phyloP scores from a whole-genome alignment of 2,329 filamentous ascomycete species.

The Claviceps sp. region DNA sequence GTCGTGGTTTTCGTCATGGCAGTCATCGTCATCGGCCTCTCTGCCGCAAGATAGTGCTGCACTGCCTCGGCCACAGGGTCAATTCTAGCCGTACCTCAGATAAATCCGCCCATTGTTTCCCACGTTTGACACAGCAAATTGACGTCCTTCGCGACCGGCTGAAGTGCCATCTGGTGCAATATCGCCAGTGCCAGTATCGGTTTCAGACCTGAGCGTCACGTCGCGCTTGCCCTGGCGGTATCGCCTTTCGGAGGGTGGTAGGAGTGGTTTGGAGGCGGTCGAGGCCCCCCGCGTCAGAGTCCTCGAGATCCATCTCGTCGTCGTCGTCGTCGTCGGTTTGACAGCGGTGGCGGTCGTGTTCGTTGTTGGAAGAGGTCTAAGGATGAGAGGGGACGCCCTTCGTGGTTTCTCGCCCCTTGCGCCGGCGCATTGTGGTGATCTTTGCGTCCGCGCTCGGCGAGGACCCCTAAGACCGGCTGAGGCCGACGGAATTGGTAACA shows the following conservation, averaged over 20 bases:
- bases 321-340: constrained; percentile 4
- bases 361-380: not conserved
- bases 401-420: constrained; percentile 4
- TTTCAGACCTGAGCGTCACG: constrained; percentile 32
- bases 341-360: constrained; percentile 6
- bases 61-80: not conserved
- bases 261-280: constrained; percentile 22
- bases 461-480: not conserved
- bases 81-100: constrained; percentile 45
- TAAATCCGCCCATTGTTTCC: constrained; percentile 76
- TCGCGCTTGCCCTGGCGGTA: constrained; percentile 26
- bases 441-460: constrained; percentile 2
- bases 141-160: constrained; percentile 50
- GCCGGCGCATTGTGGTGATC: constrained; percentile 2
- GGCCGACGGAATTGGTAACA: constrained; percentile 4
- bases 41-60: not conserved
- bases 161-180: constrained; percentile 47
- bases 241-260: constrained; percentile 33
- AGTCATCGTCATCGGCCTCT: not conserved
- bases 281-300: constrained; percentile 8
- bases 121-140: constrained; percentile 71
- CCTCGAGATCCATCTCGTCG: constrained; percentile 5
- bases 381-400: constrained; percentile 1
- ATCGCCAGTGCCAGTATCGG: constrained; percentile 41
- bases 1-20: not conserved